Conservation (phyloP, 352 stramenopile genomes). For the Globisporangium carolinianum region DNA sequence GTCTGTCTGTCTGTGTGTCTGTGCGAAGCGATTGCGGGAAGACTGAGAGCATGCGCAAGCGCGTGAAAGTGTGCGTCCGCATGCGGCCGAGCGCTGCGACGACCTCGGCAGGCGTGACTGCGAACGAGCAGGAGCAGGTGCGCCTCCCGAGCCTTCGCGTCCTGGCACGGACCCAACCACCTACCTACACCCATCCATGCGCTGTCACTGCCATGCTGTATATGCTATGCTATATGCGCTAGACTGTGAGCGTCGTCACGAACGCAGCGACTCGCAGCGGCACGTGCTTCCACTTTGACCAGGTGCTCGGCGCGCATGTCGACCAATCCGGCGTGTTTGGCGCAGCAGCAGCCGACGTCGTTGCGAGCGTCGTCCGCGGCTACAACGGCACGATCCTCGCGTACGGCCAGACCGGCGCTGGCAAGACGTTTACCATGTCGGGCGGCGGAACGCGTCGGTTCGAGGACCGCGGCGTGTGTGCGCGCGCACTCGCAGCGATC, state of each 20-base stretch:
- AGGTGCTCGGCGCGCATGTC: constrained; percentile 35
- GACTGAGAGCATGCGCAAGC: constrained; percentile 32
- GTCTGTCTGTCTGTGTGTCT: too few relatives aligned
- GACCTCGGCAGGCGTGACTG: constrained; percentile 20
- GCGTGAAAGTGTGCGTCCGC: constrained; percentile 64
- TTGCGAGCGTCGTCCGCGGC: constrained; percentile 51
- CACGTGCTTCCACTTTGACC: constrained; percentile 63
- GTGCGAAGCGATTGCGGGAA: constrained; percentile 3
- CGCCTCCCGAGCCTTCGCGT: background rate
- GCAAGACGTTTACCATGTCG: constrained; percentile 73
- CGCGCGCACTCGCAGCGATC: constrained; percentile 43
- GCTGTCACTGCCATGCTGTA: too few relatives aligned
- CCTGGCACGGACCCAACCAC: background rate
- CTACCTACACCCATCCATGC: too few relatives aligned
- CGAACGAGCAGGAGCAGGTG: constrained; percentile 45
- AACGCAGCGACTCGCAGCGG: constrained; percentile 38
- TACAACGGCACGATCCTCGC: constrained; percentile 77
- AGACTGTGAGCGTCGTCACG: constrained; percentile 59
- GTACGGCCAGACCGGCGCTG: constrained; percentile 67
- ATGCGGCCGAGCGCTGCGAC: constrained; percentile 27
- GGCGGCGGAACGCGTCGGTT: constrained; percentile 42
- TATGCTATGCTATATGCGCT: background rate
- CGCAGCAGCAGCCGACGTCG: constrained; percentile 33
- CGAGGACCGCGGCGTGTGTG: constrained; percentile 54
- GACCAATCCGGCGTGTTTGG: constrained; percentile 51